Evolutionary conservation across 1,284 basidiomycete species (phyloP).

Genomic region (Ustilago bromivora): DNA sequence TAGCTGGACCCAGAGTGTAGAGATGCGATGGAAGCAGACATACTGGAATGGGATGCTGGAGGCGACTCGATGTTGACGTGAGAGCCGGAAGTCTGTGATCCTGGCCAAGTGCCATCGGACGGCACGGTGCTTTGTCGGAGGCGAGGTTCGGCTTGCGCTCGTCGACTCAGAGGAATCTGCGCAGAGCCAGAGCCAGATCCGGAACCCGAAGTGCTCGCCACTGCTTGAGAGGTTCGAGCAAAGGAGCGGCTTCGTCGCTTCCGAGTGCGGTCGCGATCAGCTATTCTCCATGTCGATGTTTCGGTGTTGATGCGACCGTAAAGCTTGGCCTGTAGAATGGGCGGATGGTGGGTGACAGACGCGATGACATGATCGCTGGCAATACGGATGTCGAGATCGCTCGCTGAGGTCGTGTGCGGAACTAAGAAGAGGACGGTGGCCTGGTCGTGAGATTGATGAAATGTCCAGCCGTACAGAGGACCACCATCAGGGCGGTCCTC

Average conservation of each 20-base stretch:
- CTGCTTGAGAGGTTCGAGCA: constrained; percentile 17
- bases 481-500: constrained; percentile 13
- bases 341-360: constrained; percentile 39
- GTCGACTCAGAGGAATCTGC: constrained; percentile 1
- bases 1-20: constrained; percentile 49
- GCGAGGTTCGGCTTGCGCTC: not conserved
- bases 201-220: constrained; percentile 24
- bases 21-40: constrained; percentile 40
- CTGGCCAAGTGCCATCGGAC: constrained; percentile 16
- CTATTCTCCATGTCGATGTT: constrained; percentile 59
- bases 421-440: constrained; percentile 63
- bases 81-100: constrained; percentile 14
- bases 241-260: constrained; percentile 41
- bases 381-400: constrained; percentile 53
- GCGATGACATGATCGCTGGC: constrained; percentile 50
- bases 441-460: constrained; percentile 61
- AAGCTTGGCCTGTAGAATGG: constrained; percentile 57
- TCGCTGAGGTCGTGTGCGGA: constrained; percentile 31
- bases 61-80: constrained; percentile 28
- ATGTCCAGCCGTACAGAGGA: constrained; percentile 55
- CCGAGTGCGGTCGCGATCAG: constrained; percentile 39
- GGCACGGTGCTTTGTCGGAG: not conserved
- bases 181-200: constrained; percentile 22
- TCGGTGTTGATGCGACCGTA: constrained; percentile 54
- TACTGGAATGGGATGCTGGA: constrained; percentile 36